Evolutionary conservation across 352 stramenopile genomes (phyloP).

Genomic region (Elongisporangium anandrum): DNA sequence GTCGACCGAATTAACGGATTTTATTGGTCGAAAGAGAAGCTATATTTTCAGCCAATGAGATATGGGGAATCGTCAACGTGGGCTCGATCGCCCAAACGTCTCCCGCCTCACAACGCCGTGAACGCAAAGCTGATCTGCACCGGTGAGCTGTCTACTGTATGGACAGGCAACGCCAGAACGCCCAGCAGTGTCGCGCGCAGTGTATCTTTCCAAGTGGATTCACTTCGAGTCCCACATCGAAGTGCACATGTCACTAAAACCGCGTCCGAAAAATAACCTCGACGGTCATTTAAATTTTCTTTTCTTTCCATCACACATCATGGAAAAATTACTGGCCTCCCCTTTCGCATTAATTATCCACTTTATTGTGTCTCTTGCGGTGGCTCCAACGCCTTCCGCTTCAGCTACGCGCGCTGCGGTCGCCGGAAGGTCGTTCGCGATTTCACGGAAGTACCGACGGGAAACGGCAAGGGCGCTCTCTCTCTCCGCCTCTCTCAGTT

Average conservation of each 20-base stretch:
- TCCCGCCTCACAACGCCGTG: not conserved
- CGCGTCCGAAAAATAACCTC: not conserved
- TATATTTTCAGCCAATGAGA: not conserved
- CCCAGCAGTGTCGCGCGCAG: not conserved
- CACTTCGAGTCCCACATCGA: not conserved
- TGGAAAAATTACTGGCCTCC: not conserved
- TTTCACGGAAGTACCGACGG: slow-evolving; percentile 33
- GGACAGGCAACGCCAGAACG: not conserved
- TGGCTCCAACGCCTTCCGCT: not conserved
- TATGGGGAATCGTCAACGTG: not conserved
- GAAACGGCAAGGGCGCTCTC: slow-evolving; percentile 2
- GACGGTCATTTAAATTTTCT: not conserved
- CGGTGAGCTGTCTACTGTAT: not conserved
- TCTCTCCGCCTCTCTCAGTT: slow-evolving; percentile 1
- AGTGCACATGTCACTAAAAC: not conserved
- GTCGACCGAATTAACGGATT: not conserved
- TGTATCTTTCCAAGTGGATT: not conserved
- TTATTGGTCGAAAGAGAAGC: not conserved
- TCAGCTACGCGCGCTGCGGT: not conserved
- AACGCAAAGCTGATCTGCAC: not conserved
- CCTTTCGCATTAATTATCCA: not conserved
- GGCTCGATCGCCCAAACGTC: not conserved
- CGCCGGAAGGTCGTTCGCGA: slow-evolving; percentile 6
- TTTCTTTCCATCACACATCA: not conserved
- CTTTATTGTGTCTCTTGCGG: not conserved